Evolutionary conservation across 1,139 yeast genomes (phyloP), one percentile per base, ranked within the genome.

Genomic region (Yamadazyma conglobata): DNA sequence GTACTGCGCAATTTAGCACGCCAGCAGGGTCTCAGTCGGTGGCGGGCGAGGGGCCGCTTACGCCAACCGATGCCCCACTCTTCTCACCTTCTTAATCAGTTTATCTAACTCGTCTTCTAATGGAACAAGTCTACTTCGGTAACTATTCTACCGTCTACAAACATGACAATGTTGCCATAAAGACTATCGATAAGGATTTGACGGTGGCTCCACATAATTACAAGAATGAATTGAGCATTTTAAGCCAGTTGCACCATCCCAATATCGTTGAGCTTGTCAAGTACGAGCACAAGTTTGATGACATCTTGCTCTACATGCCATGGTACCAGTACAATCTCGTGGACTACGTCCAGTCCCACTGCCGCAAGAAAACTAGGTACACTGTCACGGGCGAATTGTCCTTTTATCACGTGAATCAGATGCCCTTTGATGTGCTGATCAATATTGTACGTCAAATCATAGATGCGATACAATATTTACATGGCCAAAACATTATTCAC

Each of bases 401-500:
- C 8, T 32, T 37, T 15, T 22, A 16, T 8, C n/a, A 30, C 9
- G 25, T 31, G 10, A 52, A 50, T 32, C 40, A 36, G 21, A 28
- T 52, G 20, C 54, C 52, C 1, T 29, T 30, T 8, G 40, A 38
- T 1, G 25, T 40, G 13, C 45, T 47, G 8, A 38, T 35, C 7
- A 22, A 25, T 3, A 54, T 58, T n/a, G 26, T 60, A 2, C 23
- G 20, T 10, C 46, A 48, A 13, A 32, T 62, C 19, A 38, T 47
- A 7, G 38, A 33, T 10, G 54, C 55, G 1, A 42, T 62, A 10
- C 25, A 29, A 19, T 58, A 48, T 34, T 35, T 64, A 13, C 70
- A 62, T 31, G 25, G 80, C 36, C 42, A 52, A 0, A 79, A 79
- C 0, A 70, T 89, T n/a, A 87, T 89, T 10, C 97, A 89, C 51